A percentile compares a stretch with the other conserved stretches of the same genome.
phyloP scores from a whole-genome alignment of 345 rosid genomes.

The Linum trigynum region DNA sequence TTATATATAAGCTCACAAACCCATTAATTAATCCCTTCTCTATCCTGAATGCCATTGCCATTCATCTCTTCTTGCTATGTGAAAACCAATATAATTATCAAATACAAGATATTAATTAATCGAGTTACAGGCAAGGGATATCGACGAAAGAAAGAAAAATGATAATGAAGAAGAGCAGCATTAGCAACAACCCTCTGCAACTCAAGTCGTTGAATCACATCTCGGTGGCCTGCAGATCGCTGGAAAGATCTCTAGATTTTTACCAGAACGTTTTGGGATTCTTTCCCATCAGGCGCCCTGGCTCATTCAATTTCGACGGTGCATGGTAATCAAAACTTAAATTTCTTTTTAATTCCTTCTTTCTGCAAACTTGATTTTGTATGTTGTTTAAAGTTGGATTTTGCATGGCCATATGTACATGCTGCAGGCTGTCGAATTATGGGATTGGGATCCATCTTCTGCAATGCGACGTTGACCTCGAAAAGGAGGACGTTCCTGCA shows the following conservation, averaged over 20 bases:
- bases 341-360: no score
- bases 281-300: slow-evolving; percentile 54
- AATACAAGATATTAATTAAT: no score
- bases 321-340: slow-evolving; percentile 46
- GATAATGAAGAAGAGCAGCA: no score
- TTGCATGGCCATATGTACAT: no score
- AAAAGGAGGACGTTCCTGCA: no score
- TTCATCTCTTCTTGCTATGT: no score
- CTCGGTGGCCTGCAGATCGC: slow-evolving; percentile 56
- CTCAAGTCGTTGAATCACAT: slow-evolving; percentile 68
- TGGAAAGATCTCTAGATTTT: slow-evolving; percentile 51
- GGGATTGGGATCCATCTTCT: slow-evolving; percentile 65
- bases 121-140: background rate
- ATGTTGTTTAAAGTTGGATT: no score
- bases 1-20: no score
- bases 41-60: no score
- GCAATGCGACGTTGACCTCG: slow-evolving; percentile 37
- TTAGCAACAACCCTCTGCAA: slow-evolving; percentile 37
- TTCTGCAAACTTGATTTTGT: no score
- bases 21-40: no score
- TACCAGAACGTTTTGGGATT: slow-evolving; percentile 67
- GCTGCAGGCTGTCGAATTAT: slow-evolving; percentile 50
- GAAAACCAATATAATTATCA: no score
- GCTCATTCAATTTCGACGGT: slow-evolving; percentile 60
- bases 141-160: background rate